Evolutionary conservation across 2,329 filamentous ascomycete genomes (phyloP).

Genomic region (Basipetospora chlamydospora): DNA sequence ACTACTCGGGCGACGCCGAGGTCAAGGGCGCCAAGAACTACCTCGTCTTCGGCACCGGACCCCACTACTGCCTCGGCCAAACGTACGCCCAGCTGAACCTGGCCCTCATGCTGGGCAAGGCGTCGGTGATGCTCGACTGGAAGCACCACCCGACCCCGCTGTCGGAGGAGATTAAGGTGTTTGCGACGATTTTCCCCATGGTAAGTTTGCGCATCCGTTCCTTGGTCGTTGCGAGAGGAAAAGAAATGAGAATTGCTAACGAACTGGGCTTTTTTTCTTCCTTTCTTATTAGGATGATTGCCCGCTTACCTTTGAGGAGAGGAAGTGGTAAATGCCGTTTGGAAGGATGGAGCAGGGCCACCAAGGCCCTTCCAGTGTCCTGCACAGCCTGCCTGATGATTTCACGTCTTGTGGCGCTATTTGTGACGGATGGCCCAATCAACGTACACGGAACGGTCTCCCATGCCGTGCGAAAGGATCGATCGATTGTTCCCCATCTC

Average conservation of each 20-base stretch:
- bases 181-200: conserved; percentile 95
- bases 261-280: too few species aligned
- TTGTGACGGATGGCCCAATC: too few species aligned
- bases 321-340: conserved; percentile 25
- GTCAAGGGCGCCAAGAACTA: conserved; percentile 82
- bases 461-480: too few species aligned
- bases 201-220: conserved; percentile 33
- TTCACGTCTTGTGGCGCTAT: too few species aligned
- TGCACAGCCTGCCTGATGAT: too few species aligned
- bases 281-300: conserved; percentile 74
- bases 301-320: conserved; percentile 55
- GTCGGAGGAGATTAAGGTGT: conserved; percentile 95
- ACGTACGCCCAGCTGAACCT: conserved; percentile 82
- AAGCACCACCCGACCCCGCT: conserved; percentile 67
- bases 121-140: conserved; percentile 77
- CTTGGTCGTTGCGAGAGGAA: too few species aligned
- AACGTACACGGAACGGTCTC: too few species aligned
- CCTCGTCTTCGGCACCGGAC: conserved; percentile 87
- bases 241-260: too few species aligned
- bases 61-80: conserved; percentile 94
- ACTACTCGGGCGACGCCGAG: conserved; percentile 81
- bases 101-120: conserved; percentile 81
- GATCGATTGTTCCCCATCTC: too few species aligned
- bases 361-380: too few species aligned
- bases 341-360: too few species aligned